Conservation (phyloP, 805 yeast genomes). For the Nakazawaea wickerhamii region DNA sequence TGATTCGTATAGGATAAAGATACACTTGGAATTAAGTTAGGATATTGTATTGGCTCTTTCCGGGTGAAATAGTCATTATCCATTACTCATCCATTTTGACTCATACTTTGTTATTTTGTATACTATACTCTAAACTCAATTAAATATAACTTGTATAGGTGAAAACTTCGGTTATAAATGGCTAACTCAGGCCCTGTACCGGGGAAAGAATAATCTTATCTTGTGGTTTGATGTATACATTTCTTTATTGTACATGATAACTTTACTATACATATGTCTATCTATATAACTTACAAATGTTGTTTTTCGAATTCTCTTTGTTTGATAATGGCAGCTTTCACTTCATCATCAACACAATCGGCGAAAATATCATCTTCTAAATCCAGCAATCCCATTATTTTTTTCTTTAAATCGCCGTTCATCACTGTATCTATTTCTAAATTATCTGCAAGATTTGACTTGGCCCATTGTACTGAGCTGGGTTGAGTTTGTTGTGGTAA, state of each 20-base stretch:
- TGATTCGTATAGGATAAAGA: too few species aligned
- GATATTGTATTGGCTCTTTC: too few species aligned
- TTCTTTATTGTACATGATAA: neutral
- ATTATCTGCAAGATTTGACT: slow-evolving; percentile 27
- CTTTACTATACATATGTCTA: too few species aligned
- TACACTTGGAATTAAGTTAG: too few species aligned
- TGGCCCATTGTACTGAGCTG: slow-evolving; percentile 28
- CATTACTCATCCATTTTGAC: too few species aligned
- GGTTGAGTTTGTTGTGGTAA: slow-evolving; percentile 79
- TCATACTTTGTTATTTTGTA: too few species aligned
- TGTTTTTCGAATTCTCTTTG: slow-evolving; percentile 46
- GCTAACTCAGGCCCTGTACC: neutral
- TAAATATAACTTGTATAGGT: too few species aligned
- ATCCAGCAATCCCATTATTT: slow-evolving; percentile 58
- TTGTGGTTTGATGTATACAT: too few species aligned
- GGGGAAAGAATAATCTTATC: too few species aligned
- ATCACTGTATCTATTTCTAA: slow-evolving; percentile 44
- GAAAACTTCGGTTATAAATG: slow-evolving; percentile 1
- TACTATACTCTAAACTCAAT: too few species aligned
- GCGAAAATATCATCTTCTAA: slow-evolving; percentile 57
- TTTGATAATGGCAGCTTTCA: slow-evolving; percentile 51
- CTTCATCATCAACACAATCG: slow-evolving; percentile 51
- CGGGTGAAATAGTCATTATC: too few species aligned
- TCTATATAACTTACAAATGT: neutral
- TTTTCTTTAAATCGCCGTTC: slow-evolving; percentile 40